Base-by-base conservation (phyloP, 345 rosid species). In the Eucalyptus lansdowneana region DNA sequence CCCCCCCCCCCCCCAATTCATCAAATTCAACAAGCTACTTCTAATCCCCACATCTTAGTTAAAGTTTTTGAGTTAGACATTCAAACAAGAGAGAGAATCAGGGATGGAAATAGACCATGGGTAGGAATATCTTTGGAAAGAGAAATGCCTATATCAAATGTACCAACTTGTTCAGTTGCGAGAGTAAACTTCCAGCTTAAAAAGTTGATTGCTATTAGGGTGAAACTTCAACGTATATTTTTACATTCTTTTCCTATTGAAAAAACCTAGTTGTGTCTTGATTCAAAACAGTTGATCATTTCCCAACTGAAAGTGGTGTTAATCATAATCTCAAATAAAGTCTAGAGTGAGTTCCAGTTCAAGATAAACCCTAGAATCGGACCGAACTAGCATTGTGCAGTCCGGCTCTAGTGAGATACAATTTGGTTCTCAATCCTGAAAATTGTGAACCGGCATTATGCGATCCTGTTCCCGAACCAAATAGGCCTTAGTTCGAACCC, bases 381-480 rank as follows among this genome's bases (percentile, higher is more conserved):
- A 65, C 76, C 2, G 6, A 16, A 65, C 19, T 16, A 16, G 76
- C 76, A 65, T 3, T n/a, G 2, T 65, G 6, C 19, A 14, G 1
- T 65, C 10, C 2, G 9, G 2, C 8, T 65, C 72, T 15, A 3
- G 2, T 13, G 19, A 14, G 9, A 14, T 13, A 65, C 37, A 14
- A 29, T n/a, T 7, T 6, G 37, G n/a, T 65, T 34, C 9, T 65
- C 10, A 14, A 9, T 65, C 37, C 37, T 14, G 0, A 65, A 65
- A 65, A 65, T 65, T n/a, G 76, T 65, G 19, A n/a, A 65, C 37
- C 2, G 3, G 2, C 21, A n/a, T 4, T 65, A 7, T 14, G 37
- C 76, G 0, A 6, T 65, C 37, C 2, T 4, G 1, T 65, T 65
- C 37, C 21, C 34, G 0, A 65, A 62, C 5, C 5, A 4, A 13